Conservation (phyloP, 768 basidiomycete genomes). For the Podaxis sp. region DNA sequence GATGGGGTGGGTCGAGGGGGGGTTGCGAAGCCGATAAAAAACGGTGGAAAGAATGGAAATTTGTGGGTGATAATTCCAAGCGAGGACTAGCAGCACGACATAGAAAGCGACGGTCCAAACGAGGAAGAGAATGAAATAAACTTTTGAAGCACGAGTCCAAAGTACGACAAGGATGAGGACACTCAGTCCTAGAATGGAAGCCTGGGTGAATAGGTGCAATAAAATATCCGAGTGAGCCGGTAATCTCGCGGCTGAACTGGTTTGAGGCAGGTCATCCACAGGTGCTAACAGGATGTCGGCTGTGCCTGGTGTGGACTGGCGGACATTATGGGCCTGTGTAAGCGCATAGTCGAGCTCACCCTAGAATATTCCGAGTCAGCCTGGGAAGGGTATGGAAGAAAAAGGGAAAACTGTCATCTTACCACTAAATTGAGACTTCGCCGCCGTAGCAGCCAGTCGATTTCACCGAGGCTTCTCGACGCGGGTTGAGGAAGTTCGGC, state of each 20-base stretch:
- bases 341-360: conserved; percentile 72
- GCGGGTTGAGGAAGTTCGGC: conserved; percentile 29
- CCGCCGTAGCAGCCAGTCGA: conserved; percentile 77
- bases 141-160: conserved; percentile 52
- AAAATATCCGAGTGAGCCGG: conserved; percentile 19
- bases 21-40: conserved; percentile 43
- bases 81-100: conserved; percentile 43
- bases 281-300: conserved; percentile 31
- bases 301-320: conserved; percentile 38
- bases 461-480: conserved; percentile 61
- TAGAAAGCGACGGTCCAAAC: conserved; percentile 63
- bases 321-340: conserved; percentile 54
- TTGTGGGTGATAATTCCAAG: conserved; percentile 58
- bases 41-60: conserved; percentile 55
- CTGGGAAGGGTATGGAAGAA: conserved; percentile 1
- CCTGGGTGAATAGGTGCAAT: conserved; percentile 33
- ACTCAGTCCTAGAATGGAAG: conserved; percentile 58
- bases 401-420: conserved; percentile 25
- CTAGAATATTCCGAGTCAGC: conserved; percentile 34
- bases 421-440: conserved; percentile 72
- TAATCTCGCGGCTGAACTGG: conserved; percentile 7
- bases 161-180: conserved; percentile 56
- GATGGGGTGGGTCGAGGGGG: conserved; percentile 36
- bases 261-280: conserved; percentile 30
- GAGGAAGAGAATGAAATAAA: conserved; percentile 64